Base-by-base conservation (phyloP, 225 moss, liverwort and hornwort species). In the Anthoceros angustus region DNA sequence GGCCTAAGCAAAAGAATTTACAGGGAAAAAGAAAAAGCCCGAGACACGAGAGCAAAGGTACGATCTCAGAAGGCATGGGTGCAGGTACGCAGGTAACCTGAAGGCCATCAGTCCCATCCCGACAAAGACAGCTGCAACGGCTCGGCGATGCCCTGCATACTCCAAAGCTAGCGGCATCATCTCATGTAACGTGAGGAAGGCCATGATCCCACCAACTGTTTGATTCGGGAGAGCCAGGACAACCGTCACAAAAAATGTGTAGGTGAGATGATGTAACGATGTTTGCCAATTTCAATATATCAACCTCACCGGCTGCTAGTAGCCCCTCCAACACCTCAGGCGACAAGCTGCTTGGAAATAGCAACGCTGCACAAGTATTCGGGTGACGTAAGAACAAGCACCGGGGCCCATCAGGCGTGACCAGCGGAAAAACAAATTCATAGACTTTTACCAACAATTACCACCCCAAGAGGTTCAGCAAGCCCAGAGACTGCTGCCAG, bases 101-200 rank as follows among this genome's bases (percentile, higher is more conserved):
- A 84, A 68, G 23, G 87, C 85, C 98, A 98, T 98, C 69, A 98
- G 85, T n/a, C 84, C 98, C 98, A 98, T 92, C 60, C 98, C 98
- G 25, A 89, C 73, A 69, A 98, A 98, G 63, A 98, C 89, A 20
- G 89, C 79, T 11, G 87, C 82, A 2, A 92, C 84, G 16, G 92
- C 88, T 48, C 77, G 82, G 10, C 83, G 74, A 26, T 87, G 84
- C 23, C 98, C 98, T 2, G 91, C 98, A 64, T 98, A 98, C 75
- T 98, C 92, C 77, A 98, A 62, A 16, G 98, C 87, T 62, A 98
- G 78, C 14, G 98, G 98, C 61, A 98, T 72, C 98, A 92, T 92
- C 77, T 98, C 98, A 73, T 89, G 98, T 48, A 98, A 64, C 32
- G 98, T 98, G 12, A 98, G 85, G 43, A 98, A 98, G 41, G 98